Evolutionary conservation across 2,329 filamentous ascomycete genomes (phyloP), one percentile per base, ranked within the genome.

Genomic region (Exophiala dermatitidis): DNA sequence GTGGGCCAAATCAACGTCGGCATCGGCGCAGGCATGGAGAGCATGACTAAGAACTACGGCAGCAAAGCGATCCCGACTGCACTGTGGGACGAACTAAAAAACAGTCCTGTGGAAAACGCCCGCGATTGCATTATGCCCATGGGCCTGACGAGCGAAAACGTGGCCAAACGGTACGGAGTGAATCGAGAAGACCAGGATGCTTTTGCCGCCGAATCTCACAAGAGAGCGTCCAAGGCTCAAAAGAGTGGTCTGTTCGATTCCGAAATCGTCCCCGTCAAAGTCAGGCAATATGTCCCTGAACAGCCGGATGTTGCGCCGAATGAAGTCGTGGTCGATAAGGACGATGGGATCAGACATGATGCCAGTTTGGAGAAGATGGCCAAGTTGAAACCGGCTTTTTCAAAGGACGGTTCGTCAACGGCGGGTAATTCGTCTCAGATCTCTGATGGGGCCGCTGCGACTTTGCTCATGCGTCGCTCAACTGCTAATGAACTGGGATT

Each of bases 11-110:
- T 91, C 48, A 79, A 83, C 57, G 76, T 78, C 0, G 90, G 88
- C 55, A 82, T 96, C 57, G 90, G 84, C 6, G 90, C 87, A 1
- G 90, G 90, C 31, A 95, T 94, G 87, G 90, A 96, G 78, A 91
- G 86, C 72, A 96, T 96, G 90, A 95, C 88, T 59, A 75, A 85
- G 60, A 95, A 95, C 72, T 96, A 96, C 71, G 90, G 84, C 48
- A 82, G 76, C 29, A 76, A 83, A 53, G 90, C 90, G n/a, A 93
- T 96, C 41, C 90, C 90, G 0, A 84, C 83, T 0, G 81, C 89
- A 59, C 71, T 89, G 7, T 95, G 89, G 88, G 83, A 85, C 0
- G 83, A 79, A 48, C 72, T 95, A 56, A 80, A 75, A 63, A 78
- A 85, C 1, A 83, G 78, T 2, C 70, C 72, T 1, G 77, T 79